Evolutionary conservation across 768 basidiomycete species (phyloP).

Genomic region (Butyriboletus loyo): DNA sequence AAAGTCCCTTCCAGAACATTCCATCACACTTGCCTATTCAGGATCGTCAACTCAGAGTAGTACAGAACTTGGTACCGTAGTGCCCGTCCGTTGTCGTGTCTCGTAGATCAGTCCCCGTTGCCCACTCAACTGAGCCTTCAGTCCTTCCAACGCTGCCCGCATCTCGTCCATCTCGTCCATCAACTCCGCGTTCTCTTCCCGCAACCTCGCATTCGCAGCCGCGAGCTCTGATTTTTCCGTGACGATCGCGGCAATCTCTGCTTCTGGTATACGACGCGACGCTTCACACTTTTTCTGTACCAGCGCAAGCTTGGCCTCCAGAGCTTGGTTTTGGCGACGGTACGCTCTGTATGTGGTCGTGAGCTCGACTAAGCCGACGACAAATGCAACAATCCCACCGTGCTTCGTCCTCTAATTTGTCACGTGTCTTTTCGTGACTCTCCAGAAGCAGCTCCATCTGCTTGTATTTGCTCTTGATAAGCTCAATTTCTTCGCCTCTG

Average conservation of each 20-base stretch:
- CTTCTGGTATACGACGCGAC: constrained; percentile 33
- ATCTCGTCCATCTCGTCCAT: constrained; percentile 62
- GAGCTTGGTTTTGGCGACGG: constrained; percentile 57
- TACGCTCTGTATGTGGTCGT: constrained; percentile 39
- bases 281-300: constrained; percentile 43
- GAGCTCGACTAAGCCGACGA: background rate
- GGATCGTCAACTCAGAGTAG: constrained; percentile 1
- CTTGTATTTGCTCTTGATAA: constrained; percentile 54
- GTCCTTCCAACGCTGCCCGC: constrained; percentile 64
- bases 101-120: constrained; percentile 44
- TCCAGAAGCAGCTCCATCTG: constrained; percentile 66
- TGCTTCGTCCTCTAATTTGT: constrained; percentile 53
- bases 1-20: constrained; percentile 35
- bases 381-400: constrained; percentile 41
- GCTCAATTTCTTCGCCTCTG: constrained; percentile 54
- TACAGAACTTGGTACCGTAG: background rate
- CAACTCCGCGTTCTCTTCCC: constrained; percentile 56
- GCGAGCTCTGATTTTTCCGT: constrained; percentile 45
- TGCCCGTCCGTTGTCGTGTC: constrained; percentile 41
- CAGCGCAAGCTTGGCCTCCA: constrained; percentile 55
- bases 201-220: constrained; percentile 50
- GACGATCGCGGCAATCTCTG: constrained; percentile 44
- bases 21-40: constrained; percentile 30
- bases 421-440: constrained; percentile 52
- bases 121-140: constrained; percentile 57